A percentile compares a stretch with the other conserved stretches of the same genome.
phyloP scores from a whole-genome alignment of 1,284 basidiomycete genomes.

The Tylopilus sp. region DNA sequence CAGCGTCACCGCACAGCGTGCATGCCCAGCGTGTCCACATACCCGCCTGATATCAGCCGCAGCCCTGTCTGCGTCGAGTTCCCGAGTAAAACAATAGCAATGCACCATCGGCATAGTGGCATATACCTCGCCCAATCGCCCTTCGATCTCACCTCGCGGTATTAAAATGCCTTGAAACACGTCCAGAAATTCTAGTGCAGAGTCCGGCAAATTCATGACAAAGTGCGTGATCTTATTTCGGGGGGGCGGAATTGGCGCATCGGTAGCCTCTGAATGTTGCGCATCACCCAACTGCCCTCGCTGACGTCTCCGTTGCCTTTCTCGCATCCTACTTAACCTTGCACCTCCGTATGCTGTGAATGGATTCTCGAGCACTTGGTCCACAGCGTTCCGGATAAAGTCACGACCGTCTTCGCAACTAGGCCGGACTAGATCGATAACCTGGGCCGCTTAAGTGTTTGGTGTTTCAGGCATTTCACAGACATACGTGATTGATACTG shows the following conservation, averaged over 20 bases:
- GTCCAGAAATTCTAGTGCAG: slow-evolving; percentile 87
- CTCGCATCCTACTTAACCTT: slow-evolving; percentile 45
- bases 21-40: slow-evolving; percentile 26
- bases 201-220: slow-evolving; percentile 96
- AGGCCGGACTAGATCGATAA: slow-evolving; percentile 61
- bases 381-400: slow-evolving; percentile 67
- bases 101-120: slow-evolving; percentile 85
- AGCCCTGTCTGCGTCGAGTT: slow-evolving; percentile 67
- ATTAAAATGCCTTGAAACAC: slow-evolving; percentile 77
- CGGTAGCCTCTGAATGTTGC: slow-evolving; percentile 1
- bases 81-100: slow-evolving; percentile 95
- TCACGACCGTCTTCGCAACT: slow-evolving; percentile 81
- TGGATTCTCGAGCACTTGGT: slow-evolving; percentile 56
- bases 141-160: slow-evolving; percentile 32
- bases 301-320: slow-evolving; percentile 32
- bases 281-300: slow-evolving; percentile 22
- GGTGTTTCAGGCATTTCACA: slow-evolving; percentile 1
- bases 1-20: slow-evolving; percentile 5
- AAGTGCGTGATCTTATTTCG: slow-evolving; percentile 77
- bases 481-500: slow-evolving; percentile 64
- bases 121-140: slow-evolving; percentile 46
- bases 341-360: slow-evolving; percentile 55
- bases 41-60: slow-evolving; percentile 79
- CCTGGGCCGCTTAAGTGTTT: slow-evolving; percentile 44
- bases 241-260: slow-evolving; percentile 17